Evolutionary conservation across 2,329 filamentous ascomycete species (phyloP).

Genomic region (Fusarium pseudonygamai): DNA sequence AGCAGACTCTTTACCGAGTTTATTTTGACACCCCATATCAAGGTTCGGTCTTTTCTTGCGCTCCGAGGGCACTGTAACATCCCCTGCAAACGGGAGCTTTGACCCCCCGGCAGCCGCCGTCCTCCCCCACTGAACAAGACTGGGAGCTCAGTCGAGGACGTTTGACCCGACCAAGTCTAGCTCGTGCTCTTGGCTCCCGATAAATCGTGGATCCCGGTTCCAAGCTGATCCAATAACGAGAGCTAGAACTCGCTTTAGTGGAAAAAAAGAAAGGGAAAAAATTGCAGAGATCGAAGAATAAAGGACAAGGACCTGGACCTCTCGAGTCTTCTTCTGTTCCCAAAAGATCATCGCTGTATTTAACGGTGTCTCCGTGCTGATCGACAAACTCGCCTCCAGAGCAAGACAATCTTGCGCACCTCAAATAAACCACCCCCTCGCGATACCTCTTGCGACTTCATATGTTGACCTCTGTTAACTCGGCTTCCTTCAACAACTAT

Average conservation of each 20-base stretch:
- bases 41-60: no score
- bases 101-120: constrained; percentile 22
- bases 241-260: constrained; percentile 18
- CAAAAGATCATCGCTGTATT: constrained; percentile 21
- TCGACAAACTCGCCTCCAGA: constrained; percentile 6
- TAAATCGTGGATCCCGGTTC: constrained; percentile 17
- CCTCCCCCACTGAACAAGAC: constrained; percentile 22
- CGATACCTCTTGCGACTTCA: not conserved
- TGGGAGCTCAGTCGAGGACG: constrained; percentile 17
- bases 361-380: constrained; percentile 27
- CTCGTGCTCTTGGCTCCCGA: constrained; percentile 31
- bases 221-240: constrained; percentile 6
- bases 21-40: no score
- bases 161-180: constrained; percentile 28
- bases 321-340: not conserved
- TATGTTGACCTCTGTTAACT: constrained; percentile 33
- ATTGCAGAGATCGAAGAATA: constrained; percentile 34
- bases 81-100: constrained; percentile 20
- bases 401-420: constrained; percentile 15
- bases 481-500: constrained; percentile 9
- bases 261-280: constrained; percentile 21
- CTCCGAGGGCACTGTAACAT: constrained; percentile 35
- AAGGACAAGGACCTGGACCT: constrained; percentile 12
- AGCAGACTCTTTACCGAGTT: no score
- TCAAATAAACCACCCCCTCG: constrained; percentile 21